These are phyloP conservation scores for Quercus agrifolia DNA, from an alignment of 306 rosid species.

Conservation along the genomic window DNA sequence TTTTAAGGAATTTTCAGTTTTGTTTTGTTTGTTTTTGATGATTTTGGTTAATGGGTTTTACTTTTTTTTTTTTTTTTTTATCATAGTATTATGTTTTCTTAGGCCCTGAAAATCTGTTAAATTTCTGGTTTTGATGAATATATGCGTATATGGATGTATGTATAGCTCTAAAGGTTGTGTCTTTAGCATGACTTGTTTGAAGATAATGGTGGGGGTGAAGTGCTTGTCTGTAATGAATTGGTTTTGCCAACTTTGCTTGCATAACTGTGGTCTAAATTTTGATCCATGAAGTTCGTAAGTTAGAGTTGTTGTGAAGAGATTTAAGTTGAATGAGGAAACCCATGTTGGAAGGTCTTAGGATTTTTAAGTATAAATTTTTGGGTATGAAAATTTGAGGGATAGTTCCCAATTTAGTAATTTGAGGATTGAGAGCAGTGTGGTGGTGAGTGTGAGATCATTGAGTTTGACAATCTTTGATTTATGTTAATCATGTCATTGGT, in stretches of 20 bases:
- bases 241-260: not conserved
- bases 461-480: not conserved
- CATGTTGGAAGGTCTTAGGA: not conserved
- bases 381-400: not conserved
- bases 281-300: not conserved
- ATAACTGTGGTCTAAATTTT: not conserved
- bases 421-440: not conserved
- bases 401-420: not conserved
- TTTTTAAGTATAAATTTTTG: not conserved
- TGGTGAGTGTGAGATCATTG: not conserved
- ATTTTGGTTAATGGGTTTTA: not conserved
- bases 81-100: not conserved
- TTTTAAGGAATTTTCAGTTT: not conserved
- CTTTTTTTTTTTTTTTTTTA: not conserved
- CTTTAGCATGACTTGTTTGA: not conserved
- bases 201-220: not conserved
- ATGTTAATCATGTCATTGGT: not conserved
- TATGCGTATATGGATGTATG: not conserved
- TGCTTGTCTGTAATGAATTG: not conserved
- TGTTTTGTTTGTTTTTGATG: not conserved
- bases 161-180: not conserved
- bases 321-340: not conserved
- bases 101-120: not conserved
- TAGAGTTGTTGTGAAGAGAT: not conserved
- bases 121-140: not conserved